Base-by-base conservation (phyloP, 2,329 filamentous ascomycete genomes). In the Fusarium veterinarium region DNA sequence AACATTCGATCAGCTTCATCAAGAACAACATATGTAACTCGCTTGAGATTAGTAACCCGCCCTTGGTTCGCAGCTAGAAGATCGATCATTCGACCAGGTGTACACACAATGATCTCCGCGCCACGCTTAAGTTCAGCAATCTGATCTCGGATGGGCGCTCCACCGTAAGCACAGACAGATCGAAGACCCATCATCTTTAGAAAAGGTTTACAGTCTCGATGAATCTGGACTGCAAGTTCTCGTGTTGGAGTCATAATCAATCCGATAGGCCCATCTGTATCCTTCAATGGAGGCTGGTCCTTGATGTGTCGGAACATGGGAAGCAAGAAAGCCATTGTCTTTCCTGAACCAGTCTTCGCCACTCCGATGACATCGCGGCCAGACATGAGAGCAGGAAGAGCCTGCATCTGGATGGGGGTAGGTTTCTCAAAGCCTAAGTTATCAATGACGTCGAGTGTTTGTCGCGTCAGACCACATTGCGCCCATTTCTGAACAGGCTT, bases 1-100 rank as follows among this genome's bases (percentile, higher is more conserved):
- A 98, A 98, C 96, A 99, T 98, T 70, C 96, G 92, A 82, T 99
- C 96, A 52, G 96, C 96, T 83, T 99, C 96, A 80, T 99, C 96
- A 42, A 99, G 89, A 16, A 99, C 96, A 30, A 98, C 91, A 80
- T 98, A 99, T 0, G 94, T 96, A 17, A 97, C 94, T 71, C 96
- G 90, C 75, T 89, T 91, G 63, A 99, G 86, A 78, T 97, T 98
- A 17, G 95, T 97, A 14, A 98, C 95, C 71, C 95, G 91, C n/a
- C 95, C 95, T 73, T 93, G 92, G 79, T 98, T 99, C 57, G 95
- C 95, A 44, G 95, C 94, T 37, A 99, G 86, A 23, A 99, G 89
- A 85, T 99, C 96, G 77, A 99, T 98, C 87, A 98, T 92, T 63
- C 96, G 93, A 28, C 96, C 96, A 20, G 96, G 95, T 1, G 96